Percentiles rank a stretch among this genome's conserved stretches.
Conservation (phyloP, 768 basidiomycete species). For the Filobasidium floriforme region DNA sequence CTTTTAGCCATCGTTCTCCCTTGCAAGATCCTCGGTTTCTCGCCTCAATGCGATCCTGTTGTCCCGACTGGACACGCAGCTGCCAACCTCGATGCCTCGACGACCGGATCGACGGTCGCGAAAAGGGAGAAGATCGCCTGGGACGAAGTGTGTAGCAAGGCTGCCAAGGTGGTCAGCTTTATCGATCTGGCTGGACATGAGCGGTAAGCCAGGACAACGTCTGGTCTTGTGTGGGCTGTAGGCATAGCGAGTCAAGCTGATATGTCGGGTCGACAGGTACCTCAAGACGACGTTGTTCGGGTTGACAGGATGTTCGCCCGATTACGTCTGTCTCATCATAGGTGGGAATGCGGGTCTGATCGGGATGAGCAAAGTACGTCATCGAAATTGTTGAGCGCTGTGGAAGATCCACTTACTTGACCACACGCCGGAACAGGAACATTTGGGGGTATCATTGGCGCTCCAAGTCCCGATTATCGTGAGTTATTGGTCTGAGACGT, state of each 20-base stretch:
- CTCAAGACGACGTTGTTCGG: slow-evolving; percentile 82
- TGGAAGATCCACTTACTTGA: too few relatives aligned
- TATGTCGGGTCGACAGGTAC: slow-evolving; percentile 29
- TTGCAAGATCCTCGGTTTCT: slow-evolving; percentile 92
- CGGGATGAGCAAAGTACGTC: slow-evolving; percentile 45
- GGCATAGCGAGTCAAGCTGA: not conserved
- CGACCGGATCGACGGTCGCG: slow-evolving; percentile 22
- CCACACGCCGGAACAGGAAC: too few relatives aligned
- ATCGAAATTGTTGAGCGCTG: slow-evolving; percentile 70
- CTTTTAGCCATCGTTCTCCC: slow-evolving; percentile 1
- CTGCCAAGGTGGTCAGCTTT: slow-evolving; percentile 89
- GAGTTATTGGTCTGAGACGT: not conserved
- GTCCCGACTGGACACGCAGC: slow-evolving; percentile 54
- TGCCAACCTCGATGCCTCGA: slow-evolving; percentile 38
- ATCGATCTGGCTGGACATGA: slow-evolving; percentile 96
- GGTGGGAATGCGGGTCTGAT: slow-evolving; percentile 73
- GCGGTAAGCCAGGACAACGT: slow-evolving; percentile 58
- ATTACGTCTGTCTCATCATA: slow-evolving; percentile 78
- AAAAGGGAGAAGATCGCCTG: slow-evolving; percentile 76
- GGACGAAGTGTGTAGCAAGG: slow-evolving; percentile 85
- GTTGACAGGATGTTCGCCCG: slow-evolving; percentile 81
- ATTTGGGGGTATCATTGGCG: slow-evolving; percentile 87
- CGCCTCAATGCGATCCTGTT: slow-evolving; percentile 65
- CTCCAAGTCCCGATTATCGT: slow-evolving; percentile 78
- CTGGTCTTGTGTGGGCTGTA: not conserved